Percentiles rank a stretch among this genome's conserved stretches.
phyloP scores from a whole-genome alignment of 768 basidiomycete genomes.

The Phanerodontia chrysosporium region DNA sequence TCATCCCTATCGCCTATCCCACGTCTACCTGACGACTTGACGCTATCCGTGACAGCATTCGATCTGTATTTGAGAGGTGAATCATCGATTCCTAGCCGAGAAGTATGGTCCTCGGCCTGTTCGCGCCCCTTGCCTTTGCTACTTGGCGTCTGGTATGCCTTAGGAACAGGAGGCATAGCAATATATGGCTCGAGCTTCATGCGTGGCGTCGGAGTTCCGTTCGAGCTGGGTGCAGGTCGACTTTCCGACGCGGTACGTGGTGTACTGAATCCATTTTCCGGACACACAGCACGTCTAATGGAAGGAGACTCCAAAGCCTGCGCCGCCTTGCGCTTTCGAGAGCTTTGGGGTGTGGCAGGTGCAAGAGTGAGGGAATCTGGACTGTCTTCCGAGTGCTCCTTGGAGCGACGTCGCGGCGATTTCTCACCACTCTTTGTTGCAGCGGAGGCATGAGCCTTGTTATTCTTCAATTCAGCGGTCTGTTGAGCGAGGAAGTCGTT shows the following conservation, averaged over 20 bases:
- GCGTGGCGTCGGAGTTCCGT: constrained; percentile 12
- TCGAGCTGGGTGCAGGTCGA: constrained; percentile 11
- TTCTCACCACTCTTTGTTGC: background rate
- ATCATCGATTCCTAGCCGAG: constrained; percentile 46
- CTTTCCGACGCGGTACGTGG: background rate
- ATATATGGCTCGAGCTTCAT: constrained; percentile 25
- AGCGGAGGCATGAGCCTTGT: constrained; percentile 21
- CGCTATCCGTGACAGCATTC: constrained; percentile 25
- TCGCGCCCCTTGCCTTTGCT: constrained; percentile 32
- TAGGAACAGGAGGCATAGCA: constrained; percentile 25
- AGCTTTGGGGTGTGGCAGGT: constrained; percentile 25
- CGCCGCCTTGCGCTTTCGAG: constrained; percentile 62
- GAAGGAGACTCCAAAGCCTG: constrained; percentile 59
- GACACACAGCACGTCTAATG: constrained; percentile 49
- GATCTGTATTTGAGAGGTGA: constrained; percentile 15
- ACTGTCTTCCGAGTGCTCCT: constrained; percentile 32
- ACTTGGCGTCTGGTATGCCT: constrained; percentile 15
- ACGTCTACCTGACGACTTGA: constrained; percentile 50
- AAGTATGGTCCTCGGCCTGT: constrained; percentile 41
- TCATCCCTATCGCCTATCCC: constrained; percentile 72
- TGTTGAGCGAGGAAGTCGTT: constrained; percentile 61
- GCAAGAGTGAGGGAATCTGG: constrained; percentile 53
- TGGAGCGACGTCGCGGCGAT: constrained; percentile 3
- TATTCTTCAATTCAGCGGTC: constrained; percentile 31
- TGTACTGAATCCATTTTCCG: constrained; percentile 11